phyloP scores from a whole-genome alignment of 73 alveolate species.

The Effrenium voratum region DNA sequence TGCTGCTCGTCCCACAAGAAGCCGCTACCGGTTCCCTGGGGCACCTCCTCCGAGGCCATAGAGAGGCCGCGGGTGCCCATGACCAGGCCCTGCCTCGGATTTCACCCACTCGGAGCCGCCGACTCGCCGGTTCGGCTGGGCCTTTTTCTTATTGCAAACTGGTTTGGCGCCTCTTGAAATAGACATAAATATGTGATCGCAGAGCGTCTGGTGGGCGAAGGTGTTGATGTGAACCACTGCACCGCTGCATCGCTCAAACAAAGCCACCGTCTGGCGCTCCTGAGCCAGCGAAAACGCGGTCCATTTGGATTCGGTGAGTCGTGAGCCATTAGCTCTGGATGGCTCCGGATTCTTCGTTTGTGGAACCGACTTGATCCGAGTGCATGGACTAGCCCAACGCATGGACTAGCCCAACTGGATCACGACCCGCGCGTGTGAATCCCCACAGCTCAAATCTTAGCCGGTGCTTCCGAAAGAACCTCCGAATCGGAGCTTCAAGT shows the following conservation, averaged over 20 bases:
- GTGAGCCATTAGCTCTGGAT: too few species aligned
- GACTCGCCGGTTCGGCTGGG: not conserved
- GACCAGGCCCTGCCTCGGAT: not conserved
- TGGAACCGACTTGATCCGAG: too few species aligned
- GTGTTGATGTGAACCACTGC: constrained; percentile 80
- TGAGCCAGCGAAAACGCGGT: too few species aligned
- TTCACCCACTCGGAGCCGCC: not conserved
- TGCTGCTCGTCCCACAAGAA: constrained; percentile 83
- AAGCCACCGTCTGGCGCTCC: constrained; percentile 46
- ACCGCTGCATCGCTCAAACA: constrained; percentile 53
- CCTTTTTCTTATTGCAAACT: not conserved
- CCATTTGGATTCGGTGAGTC: too few species aligned
- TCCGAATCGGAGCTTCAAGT: too few species aligned
- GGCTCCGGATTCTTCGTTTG: too few species aligned
- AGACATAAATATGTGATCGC: too few species aligned
- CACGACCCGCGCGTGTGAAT: too few species aligned
- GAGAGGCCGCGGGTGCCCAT: constrained; percentile 26
- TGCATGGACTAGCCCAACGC: too few species aligned
- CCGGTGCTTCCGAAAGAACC: too few species aligned
- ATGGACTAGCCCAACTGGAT: too few species aligned
- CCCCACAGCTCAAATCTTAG: too few species aligned
- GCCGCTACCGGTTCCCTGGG: constrained; percentile 88
- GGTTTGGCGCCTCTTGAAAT: not conserved
- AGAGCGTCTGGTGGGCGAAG: not conserved
- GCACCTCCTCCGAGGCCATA: constrained; percentile 25